These are phyloP conservation scores for Soucietia sequanensis DNA, from an alignment of 805 yeast species.

Conservation along the genomic window DNA sequence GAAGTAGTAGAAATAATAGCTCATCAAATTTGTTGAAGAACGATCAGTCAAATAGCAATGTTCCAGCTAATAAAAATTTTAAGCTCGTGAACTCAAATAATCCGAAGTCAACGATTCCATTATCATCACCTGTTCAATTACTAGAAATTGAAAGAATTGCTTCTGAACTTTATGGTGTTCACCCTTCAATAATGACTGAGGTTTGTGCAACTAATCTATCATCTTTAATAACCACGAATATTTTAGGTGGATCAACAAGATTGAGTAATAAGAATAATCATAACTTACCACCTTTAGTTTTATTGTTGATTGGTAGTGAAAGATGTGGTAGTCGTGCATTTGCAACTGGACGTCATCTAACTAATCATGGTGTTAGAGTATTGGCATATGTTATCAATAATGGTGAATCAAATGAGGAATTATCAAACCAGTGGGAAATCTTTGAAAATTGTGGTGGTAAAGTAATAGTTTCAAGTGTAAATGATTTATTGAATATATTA, in stretches of 20 bases:
- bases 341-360: constrained; percentile 75
- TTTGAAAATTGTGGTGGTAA: constrained; percentile 72
- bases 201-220: constrained; percentile 68
- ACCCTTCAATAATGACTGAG: constrained; percentile 53
- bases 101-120: constrained; percentile 41
- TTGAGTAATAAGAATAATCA: constrained; percentile 60
- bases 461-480: constrained; percentile 33
- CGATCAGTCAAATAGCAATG: constrained; percentile 6
- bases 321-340: constrained; percentile 73
- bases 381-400: constrained; percentile 46
- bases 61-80: constrained; percentile 9
- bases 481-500: constrained; percentile 33
- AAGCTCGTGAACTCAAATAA: constrained; percentile 18
- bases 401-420: constrained; percentile 40
- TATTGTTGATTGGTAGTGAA: constrained; percentile 71
- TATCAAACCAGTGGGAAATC: constrained; percentile 50
- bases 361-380: constrained; percentile 71
- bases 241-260: constrained; percentile 68
- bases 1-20: constrained; percentile 4
- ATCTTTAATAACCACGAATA: constrained; percentile 49
- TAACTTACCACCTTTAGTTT: constrained; percentile 75
- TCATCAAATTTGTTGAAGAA: constrained; percentile 13
- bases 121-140: constrained; percentile 76
- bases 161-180: constrained; percentile 48
- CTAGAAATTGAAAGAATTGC: constrained; percentile 69